Base-by-base conservation (phyloP, 2,329 filamentous ascomycete genomes). In the Talaromyces sp. region DNA sequence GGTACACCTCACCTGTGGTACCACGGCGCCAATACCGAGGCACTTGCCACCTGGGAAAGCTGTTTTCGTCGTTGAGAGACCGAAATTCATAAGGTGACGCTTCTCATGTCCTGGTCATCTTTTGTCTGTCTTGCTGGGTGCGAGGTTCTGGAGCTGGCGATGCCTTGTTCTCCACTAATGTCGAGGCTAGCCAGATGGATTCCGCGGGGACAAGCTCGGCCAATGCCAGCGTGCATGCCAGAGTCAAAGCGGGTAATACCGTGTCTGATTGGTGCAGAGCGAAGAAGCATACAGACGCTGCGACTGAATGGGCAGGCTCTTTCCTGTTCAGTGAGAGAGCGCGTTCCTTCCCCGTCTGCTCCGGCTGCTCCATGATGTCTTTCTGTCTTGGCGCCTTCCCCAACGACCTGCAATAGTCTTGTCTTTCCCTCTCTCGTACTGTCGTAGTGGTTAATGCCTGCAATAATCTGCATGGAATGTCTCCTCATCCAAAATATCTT, bases 391-490 rank as follows among this genome's bases (percentile, higher is more conserved):
- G 31, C 50, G n/a, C 31, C 16, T 33, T 54, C 49, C 27, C 31
- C 50, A 54, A 54, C 50, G 52, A 13, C 47, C 9, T 31, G 47
- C 47, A 14, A 52, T 52, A 27, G 33, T 52, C 49, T 52, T 33
- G 14, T 56, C 52, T 35, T 54, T 54, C 4, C 50, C 31, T 13
- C n/a, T 3, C 4, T 45, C 24, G 24, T n/a, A 27, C 22, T 50
- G 7, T 31, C 27, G 27, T 6, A 31, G 27, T 31, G 27, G 27
- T 37, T 52, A 33, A 33, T 31, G 14, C 7, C 49, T 52, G 47
- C 47, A 54, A 37, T 52, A 27, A 31, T 35, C 31, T 54, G 52
- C 52, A 56, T 56, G 52, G 52, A 56, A 56, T 56, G 52, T 37
- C 50, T 31, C 35, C 50, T 19, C 50, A 13, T 8, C 49, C 9